Percentiles rank a stretch among this genome's conserved stretches.
phyloP scores from a whole-genome alignment of 345 rosid species.

The Camelina hispida region DNA sequence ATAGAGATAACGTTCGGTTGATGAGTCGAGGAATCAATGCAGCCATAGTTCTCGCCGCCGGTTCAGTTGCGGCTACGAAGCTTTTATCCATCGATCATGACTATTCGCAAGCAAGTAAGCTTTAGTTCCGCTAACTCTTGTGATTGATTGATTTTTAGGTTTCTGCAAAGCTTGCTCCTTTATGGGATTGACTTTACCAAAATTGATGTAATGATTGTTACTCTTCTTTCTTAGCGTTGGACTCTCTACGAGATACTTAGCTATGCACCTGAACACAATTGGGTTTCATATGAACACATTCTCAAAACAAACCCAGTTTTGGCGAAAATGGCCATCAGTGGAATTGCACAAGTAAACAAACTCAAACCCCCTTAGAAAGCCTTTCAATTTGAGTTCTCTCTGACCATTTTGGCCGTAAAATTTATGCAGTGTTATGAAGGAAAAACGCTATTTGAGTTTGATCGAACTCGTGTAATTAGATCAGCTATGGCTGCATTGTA shows the following conservation, averaged over 20 bases:
- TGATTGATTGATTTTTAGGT: not conserved
- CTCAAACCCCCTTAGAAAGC: not conserved
- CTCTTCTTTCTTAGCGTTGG: slow-evolving; percentile 69
- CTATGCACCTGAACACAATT: slow-evolving; percentile 87
- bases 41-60: slow-evolving; percentile 76
- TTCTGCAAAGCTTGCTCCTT: slow-evolving; percentile 26
- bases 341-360: slow-evolving; percentile 82
- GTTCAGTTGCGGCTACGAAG: slow-evolving; percentile 74
- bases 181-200: not conserved
- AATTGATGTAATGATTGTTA: not conserved
- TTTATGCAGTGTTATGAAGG: slow-evolving; percentile 83
- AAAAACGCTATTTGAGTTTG: slow-evolving; percentile 78
- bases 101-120: slow-evolving; percentile 87
- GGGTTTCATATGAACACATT: slow-evolving; percentile 90
- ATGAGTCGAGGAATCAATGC: slow-evolving; percentile 70
- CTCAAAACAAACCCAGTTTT: slow-evolving; percentile 86
- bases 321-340: slow-evolving; percentile 97
- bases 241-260: slow-evolving; percentile 83
- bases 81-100: slow-evolving; percentile 85
- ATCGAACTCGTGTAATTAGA: slow-evolving; percentile 66
- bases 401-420: not conserved
- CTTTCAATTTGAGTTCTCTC: slow-evolving; percentile 1
- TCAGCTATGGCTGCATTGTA: slow-evolving; percentile 43
- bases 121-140: not conserved
- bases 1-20: slow-evolving; percentile 45